Percentiles rank a stretch among this genome's conserved stretches.
Evolutionary conservation across 176 grass and related monocot genomes (phyloP).

Genomic region (Themeda triandra): DNA sequence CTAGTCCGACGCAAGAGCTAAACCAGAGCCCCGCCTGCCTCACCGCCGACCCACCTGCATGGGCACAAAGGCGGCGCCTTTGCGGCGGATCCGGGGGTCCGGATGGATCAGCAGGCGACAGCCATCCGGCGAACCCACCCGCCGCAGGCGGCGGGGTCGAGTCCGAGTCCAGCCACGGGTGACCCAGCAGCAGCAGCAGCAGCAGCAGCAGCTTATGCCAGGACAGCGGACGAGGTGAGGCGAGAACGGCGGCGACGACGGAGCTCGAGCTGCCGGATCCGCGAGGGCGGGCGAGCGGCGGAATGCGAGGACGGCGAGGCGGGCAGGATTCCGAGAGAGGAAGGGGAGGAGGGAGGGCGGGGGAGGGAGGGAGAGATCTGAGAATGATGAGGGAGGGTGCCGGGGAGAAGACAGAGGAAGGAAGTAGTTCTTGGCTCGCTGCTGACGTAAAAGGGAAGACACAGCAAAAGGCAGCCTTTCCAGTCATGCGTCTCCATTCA

Average conservation of each 20-base stretch:
- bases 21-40: slow-evolving; percentile 2
- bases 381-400: not conserved
- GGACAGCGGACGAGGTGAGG: slow-evolving; percentile 9
- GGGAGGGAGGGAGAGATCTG: slow-evolving; percentile 50
- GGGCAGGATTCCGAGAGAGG: slow-evolving; percentile 32
- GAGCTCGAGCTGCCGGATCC: slow-evolving; percentile 32
- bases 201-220: slow-evolving; percentile 6
- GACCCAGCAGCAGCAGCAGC: not conserved
- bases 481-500: slow-evolving; percentile 29
- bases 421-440: slow-evolving; percentile 38
- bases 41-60: slow-evolving; percentile 18
- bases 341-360: slow-evolving; percentile 6
- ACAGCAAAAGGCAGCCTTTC: slow-evolving; percentile 25
- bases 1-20: slow-evolving; percentile 10
- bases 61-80: slow-evolving; percentile 44
- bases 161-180: slow-evolving; percentile 12
- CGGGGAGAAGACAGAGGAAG: not conserved
- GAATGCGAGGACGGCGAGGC: slow-evolving; percentile 33
- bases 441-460: slow-evolving; percentile 60
- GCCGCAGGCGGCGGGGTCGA: not conserved
- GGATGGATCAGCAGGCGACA: slow-evolving; percentile 27
- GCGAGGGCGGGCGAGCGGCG: not conserved
- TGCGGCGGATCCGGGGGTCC: slow-evolving; percentile 19
- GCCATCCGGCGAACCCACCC: slow-evolving; percentile 4
- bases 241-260: slow-evolving; percentile 13